A percentile compares a stretch with the other conserved stretches of the same genome.
These are phyloP conservation scores for Phialemoniopsis sp. DNA, from an alignment of 2,329 filamentous ascomycete species.

Conservation along the genomic window DNA sequence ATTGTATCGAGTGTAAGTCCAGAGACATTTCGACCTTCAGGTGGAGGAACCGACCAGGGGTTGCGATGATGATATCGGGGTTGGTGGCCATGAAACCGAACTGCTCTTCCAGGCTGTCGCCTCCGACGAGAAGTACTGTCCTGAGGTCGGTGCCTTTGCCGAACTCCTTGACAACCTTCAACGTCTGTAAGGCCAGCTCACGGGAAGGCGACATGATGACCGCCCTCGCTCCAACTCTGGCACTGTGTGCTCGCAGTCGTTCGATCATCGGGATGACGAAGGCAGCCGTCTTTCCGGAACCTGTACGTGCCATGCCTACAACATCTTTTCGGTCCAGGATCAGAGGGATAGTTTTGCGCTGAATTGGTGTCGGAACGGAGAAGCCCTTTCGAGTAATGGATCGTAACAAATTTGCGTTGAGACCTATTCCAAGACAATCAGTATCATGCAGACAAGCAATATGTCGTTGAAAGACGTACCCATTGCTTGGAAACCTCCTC, in stretches of 20 bases:
- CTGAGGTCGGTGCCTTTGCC: conserved; percentile 86
- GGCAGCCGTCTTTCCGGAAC: conserved; percentile 95
- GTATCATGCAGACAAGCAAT: background rate
- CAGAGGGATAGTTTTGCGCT: conserved; percentile 92
- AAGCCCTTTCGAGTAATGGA: conserved; percentile 94
- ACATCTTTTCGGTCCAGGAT: conserved; percentile 89
- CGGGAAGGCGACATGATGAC: conserved; percentile 88
- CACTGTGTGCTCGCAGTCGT: conserved; percentile 81
- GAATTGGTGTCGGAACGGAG: conserved; percentile 92
- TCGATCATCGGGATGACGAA: conserved; percentile 99
- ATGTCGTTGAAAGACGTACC: conserved; percentile 43
- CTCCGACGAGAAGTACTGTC: conserved; percentile 86
- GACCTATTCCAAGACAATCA: conserved; percentile 37
- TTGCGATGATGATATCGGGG: conserved; percentile 95
- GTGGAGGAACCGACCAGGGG: conserved; percentile 92
- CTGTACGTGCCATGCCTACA: conserved; percentile 99
- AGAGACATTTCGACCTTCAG: conserved; percentile 95
- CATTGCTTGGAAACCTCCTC: conserved; percentile 96
- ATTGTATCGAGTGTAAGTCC: conserved; percentile 84
- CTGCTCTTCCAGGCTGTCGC: conserved; percentile 93
- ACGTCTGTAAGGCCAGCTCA: conserved; percentile 89
- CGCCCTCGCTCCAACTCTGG: conserved; percentile 78
- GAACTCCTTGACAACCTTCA: conserved; percentile 96
- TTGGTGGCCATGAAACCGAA: conserved; percentile 91
- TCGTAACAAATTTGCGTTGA: conserved; percentile 80